Evolutionary conservation across 306 rosid genomes (phyloP), one percentile per base, ranked within the genome.

Genomic region (Calophaca sinica): DNA sequence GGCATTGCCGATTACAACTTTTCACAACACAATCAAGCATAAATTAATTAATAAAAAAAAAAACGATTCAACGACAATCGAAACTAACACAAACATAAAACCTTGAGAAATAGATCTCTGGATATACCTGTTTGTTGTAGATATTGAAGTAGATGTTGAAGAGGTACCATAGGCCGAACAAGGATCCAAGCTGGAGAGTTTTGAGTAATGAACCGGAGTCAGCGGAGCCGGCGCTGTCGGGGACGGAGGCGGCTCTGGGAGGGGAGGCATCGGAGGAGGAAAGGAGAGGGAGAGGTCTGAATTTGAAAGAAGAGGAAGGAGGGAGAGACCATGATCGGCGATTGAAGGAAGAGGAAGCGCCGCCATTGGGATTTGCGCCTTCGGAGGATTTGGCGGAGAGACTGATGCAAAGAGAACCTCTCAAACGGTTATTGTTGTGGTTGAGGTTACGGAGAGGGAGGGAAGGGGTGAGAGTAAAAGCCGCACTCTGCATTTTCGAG

Each of bases 141-240:
- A 96, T 92, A 62, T 96, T 96, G 86, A 96, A 96, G 89, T 89
- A 96, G 81, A 92, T 92, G 79, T 96, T 96, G 81, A 96, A 96
- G 79, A 96, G 82, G 82, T 75, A 92, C 99, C 99, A 96, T 31
- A 96, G 82, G 7, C 96, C 98, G 42, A 96, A 92, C 78, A 96
- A 72, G 76, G 85, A 2, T 3, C 99, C 99, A 5, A 96, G 98
- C 82, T 82, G 86, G 9, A 96, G 82, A 38, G 98, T 92, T 71
- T 89, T 90, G 32, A 1, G 14, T 4, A 77, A 14, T 5, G 90
- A 60, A 46, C 31, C 28, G 2, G 87, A 87, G 3, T 73, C 87
- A 1, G 89, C 80, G 4, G 81, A 64, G 2, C 48, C 80, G 29
- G 77, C 77, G 70, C 32, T 71, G 1, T 84, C 98, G 2, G 92